Evolutionary conservation across 148 eudicot genomes (phyloP), one percentile per base, ranked within the genome.

Genomic region (Simmondsia chinensis): DNA sequence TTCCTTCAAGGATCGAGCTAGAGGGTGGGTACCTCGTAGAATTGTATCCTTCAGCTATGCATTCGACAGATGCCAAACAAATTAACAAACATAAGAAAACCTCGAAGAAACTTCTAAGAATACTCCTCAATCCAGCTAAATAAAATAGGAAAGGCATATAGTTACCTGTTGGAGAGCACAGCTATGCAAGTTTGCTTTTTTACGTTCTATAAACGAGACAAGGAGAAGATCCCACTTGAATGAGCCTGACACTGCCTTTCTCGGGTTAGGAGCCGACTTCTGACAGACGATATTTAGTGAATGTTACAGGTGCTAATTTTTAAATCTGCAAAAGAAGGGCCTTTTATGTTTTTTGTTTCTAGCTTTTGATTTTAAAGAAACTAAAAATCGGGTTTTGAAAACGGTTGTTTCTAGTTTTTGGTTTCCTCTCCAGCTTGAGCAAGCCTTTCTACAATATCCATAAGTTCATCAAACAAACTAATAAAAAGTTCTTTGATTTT

Each of bases 1-100:
- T 44, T 69, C 65, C 50, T 54, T 73, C 53, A 79, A 64, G 32
- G 70, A 65, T 43, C 43, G 45, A 51, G 46, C 57, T 43, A 66
- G 33, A 48, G 72, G 63, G 57, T 60, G 60, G 23, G 35, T 56
- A 33, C 67, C 79, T 34, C 70, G 57, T 39, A 64, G 53, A 56
- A 83, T 66, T 16, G 55, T 50, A 70, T 68, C 61, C 70, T 80
- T 68, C 67, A 88, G 59, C 97, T 87, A 68, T 32, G 51, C 38
- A 20, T 6, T 9, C 22, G 29, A 22, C n/a, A n/a, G n/a, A n/a
- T n/a, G n/a, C 33, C 15, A 33, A 22, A 20, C 15, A 43, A 54
- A 38, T 9, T 14, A 55, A 26, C 2, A 20, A 12, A 36, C 44
- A 33, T 26, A 25, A 50, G 11, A 12, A 10, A 8, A 20, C 17